Base-by-base conservation (phyloP, 371 early-diverging fungal species). In the Mucor irregularis region DNA sequence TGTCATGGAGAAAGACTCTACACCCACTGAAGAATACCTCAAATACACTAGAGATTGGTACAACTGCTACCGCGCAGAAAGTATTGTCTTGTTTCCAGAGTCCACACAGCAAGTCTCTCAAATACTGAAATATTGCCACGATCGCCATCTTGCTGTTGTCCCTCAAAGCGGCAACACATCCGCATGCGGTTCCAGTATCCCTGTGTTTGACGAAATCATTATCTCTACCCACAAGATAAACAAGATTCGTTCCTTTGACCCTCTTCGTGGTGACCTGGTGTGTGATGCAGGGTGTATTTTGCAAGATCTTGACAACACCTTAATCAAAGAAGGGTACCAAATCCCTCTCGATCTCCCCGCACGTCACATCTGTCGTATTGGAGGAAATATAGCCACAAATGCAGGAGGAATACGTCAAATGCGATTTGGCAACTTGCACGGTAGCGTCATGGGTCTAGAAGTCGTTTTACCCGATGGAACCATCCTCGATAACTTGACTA, bases 111-210 rank as follows among this genome's bases (percentile, higher is more conserved):
- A 97, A 61, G 94, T 97, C 13, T 79, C 90, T 0, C 61, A 80
- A 43, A 82, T 96, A 14, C 64, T 96, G 16, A 80, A 74, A 46
- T 90, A 97, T 66, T 97, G 97, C 73, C 86, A 92, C 61, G 80
- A 82, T 9, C 57, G 85, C 11, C 64, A 42, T 65, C 64, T 97
- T 22, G 95, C 94, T 2, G 88, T 97, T 19, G 93, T 93, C 1
- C 95, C 96, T 17, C 98, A 97, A 67, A 94, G 96, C 55, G 98
- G 96, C 28, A 96, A 96, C 71, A 96, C 96, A 2, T 90, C 94
- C 21, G 70, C 72, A 7, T 66, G 66, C 14, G 87, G 87, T 46
- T 87, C 87, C 0, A 58, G 61, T 4, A 54, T 73, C 4, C 91
- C 96, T 9, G 92, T 96, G 1, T 90, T 91, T 76, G 97, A 97